A percentile compares a stretch with the other conserved stretches of the same genome.
Evolutionary conservation across 1,284 basidiomycete genomes (phyloP).

Genomic region (Rhodotorula sp.): DNA sequence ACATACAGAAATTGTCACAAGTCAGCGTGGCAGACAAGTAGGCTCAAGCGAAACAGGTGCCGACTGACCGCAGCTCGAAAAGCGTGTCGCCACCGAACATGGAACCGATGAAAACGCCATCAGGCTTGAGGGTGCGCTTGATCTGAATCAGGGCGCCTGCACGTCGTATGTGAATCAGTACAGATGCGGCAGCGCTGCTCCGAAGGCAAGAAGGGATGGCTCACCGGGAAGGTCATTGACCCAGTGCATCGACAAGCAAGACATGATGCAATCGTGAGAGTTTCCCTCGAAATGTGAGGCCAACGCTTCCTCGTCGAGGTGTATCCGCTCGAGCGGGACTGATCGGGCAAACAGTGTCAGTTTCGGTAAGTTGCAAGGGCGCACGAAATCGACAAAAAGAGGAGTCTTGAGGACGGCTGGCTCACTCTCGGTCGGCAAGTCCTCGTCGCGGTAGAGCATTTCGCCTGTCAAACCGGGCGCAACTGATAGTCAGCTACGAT

Average conservation of each 20-base stretch:
- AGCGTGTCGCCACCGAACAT: constrained; percentile 95
- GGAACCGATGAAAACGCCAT: constrained; percentile 91
- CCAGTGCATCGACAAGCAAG: constrained; percentile 92
- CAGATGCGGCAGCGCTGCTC: neutral
- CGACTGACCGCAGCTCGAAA: constrained; percentile 77
- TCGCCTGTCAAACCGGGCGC: constrained; percentile 52
- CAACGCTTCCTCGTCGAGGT: constrained; percentile 75
- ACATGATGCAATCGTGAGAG: constrained; percentile 88
- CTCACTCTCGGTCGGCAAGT: constrained; percentile 71
- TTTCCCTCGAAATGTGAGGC: constrained; percentile 59
- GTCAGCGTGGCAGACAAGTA: neutral
- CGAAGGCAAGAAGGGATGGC: constrained; percentile 25
- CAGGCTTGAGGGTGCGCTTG: constrained; percentile 77
- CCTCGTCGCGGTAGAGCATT: constrained; percentile 69
- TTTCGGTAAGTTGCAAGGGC: too few relatives aligned
- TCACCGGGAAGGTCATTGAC: constrained; percentile 92
- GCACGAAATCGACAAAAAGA: too few relatives aligned
- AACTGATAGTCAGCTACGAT: neutral
- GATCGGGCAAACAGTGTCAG: neutral
- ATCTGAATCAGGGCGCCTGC: constrained; percentile 87
- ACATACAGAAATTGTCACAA: fast-evolving
- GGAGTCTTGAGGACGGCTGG: too few relatives aligned
- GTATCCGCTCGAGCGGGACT: constrained; percentile 71
- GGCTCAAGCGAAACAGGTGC: too few relatives aligned
- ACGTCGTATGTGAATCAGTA: neutral